Conservation (phyloP, 176 grass and related monocot genomes). For the Ananas comosus region DNA sequence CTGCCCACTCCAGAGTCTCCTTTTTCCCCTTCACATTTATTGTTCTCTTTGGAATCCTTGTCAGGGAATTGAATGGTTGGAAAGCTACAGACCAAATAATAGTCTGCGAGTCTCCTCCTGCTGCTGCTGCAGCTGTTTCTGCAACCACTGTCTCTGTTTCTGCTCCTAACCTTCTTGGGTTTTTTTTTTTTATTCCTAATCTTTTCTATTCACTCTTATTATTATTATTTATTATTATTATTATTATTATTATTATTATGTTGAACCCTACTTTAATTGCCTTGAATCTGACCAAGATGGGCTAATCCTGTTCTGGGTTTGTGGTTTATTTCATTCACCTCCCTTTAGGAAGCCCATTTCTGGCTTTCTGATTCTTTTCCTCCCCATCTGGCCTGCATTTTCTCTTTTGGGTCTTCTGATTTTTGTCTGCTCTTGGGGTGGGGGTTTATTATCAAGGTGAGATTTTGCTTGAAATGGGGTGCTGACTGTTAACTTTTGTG, state of each 20-base stretch:
- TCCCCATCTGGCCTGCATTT: constrained; percentile 1
- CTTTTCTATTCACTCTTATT: constrained; percentile 10
- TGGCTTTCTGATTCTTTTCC: constrained; percentile 5
- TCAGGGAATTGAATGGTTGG: constrained; percentile 37
- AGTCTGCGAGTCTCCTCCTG: constrained; percentile 12
- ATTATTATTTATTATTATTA: constrained; percentile 18
- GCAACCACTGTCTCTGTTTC: constrained; percentile 22
- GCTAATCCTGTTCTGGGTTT: not conserved
- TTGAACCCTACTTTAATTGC: constrained; percentile 2
- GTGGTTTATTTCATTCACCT: not conserved
- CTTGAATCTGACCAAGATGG: constrained; percentile 11
- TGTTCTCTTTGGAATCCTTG: constrained; percentile 40
- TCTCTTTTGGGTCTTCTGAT: constrained; percentile 2
- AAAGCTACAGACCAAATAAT: constrained; percentile 27
- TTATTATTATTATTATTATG: constrained; percentile 19
- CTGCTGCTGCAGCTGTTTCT: constrained; percentile 22
- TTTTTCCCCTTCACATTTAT: constrained; percentile 21
- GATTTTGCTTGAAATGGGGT: constrained; percentile 8
- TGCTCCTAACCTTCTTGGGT: constrained; percentile 9
- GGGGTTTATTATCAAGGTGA: constrained; percentile 11
- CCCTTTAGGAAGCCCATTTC: constrained; percentile 9
- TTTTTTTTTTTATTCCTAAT: not conserved
- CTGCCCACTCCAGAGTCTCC: not conserved
- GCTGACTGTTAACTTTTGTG: not conserved
- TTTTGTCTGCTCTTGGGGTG: not conserved